Conservation (phyloP, 495 filamentous ascomycete species). For the Penicillium chermesinum region DNA sequence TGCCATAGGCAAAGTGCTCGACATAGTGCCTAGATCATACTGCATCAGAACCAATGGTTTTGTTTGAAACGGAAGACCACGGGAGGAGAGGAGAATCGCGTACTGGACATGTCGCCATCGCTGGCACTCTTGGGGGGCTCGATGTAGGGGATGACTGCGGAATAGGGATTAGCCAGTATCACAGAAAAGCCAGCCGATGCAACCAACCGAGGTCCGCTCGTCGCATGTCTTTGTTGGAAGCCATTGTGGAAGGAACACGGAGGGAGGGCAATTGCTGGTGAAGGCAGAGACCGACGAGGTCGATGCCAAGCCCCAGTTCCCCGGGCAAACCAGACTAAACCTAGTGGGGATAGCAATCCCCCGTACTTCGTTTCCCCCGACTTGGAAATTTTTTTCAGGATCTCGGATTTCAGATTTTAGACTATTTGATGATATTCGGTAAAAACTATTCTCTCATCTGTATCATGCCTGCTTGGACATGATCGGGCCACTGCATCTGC, state of each 20-base stretch:
- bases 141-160: slow-evolving; percentile 57
- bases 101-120: slow-evolving; percentile 52
- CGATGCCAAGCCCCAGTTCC: slow-evolving; percentile 5
- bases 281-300: slow-evolving; percentile 10
- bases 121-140: slow-evolving; percentile 52
- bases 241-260: slow-evolving; percentile 47
- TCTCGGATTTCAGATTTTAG: neutral
- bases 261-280: slow-evolving; percentile 5
- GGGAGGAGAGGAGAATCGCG: slow-evolving; percentile 5
- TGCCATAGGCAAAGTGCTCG: slow-evolving; percentile 86
- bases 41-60: slow-evolving; percentile 7
- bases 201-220: slow-evolving; percentile 72
- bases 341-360: neutral
- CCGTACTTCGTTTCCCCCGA: no score
- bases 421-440: neutral
- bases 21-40: slow-evolving; percentile 55
- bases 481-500: slow-evolving; percentile 7
- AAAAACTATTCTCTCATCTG: no score
- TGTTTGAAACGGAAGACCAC: neutral
- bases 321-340: slow-evolving; percentile 1
- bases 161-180: slow-evolving; percentile 9
- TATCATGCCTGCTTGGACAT: neutral
- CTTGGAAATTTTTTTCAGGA: no score
- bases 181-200: neutral
- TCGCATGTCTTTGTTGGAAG: slow-evolving; percentile 81